Percentiles rank a stretch among this genome's conserved stretches.
These are phyloP conservation scores for Diaporthe helianthi DNA, from an alignment of 2,329 filamentous ascomycete genomes.

Conservation along the genomic window DNA sequence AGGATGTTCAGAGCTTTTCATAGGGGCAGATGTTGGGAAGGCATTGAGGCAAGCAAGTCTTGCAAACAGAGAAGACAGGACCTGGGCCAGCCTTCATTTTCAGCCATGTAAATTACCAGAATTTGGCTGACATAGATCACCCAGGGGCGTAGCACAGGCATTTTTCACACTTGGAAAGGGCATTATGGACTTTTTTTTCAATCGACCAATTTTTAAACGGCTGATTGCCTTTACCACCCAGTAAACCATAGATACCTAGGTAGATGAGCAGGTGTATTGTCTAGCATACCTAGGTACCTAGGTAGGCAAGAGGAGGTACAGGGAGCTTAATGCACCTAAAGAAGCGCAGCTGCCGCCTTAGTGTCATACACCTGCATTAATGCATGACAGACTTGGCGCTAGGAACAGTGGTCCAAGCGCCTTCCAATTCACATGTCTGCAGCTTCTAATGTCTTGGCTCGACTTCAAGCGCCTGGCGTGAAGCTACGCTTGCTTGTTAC, in stretches of 20 bases:
- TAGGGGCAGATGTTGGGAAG: background rate
- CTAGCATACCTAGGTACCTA: too few relatives aligned
- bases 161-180: conserved; percentile 28
- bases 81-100: background rate
- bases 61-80: background rate
- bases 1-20: background rate
- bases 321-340: background rate
- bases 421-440: conserved; percentile 15
- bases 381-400: background rate
- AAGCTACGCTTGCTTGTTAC: background rate
- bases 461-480: background rate
- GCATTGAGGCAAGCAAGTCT: conserved; percentile 18
- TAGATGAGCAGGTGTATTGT: too few relatives aligned
- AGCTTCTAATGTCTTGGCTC: background rate
- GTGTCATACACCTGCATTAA: conserved; percentile 11
- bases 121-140: conserved; percentile 15
- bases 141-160: conserved; percentile 11
- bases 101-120: background rate
- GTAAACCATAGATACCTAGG: too few relatives aligned
- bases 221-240: background rate
- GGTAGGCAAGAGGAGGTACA: background rate
- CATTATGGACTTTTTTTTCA: background rate
- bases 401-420: background rate
- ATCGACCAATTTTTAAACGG: background rate
- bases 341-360: conserved; percentile 7